Evolutionary conservation across 2,329 filamentous ascomycete species (phyloP).

Genomic region (Kalmusia sp.): DNA sequence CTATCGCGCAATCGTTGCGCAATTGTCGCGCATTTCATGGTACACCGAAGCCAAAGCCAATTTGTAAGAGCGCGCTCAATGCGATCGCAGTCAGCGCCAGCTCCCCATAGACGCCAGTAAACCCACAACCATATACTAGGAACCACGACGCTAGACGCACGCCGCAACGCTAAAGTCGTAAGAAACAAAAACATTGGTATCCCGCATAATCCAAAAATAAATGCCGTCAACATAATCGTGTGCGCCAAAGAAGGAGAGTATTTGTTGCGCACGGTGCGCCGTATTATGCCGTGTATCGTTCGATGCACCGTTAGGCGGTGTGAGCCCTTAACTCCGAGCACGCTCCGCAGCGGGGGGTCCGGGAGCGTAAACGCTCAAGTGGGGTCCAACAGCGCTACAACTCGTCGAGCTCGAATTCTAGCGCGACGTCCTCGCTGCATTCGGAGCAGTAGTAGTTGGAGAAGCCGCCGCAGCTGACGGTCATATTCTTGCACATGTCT

Average conservation of each 20-base stretch:
- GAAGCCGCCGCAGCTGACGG: constrained; percentile 51
- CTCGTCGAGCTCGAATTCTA: constrained; percentile 54
- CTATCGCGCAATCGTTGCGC: constrained; percentile 9
- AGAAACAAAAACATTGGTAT: background rate
- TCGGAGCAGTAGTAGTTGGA: constrained; percentile 54
- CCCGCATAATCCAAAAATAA: background rate
- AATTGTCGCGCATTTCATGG: constrained; percentile 1
- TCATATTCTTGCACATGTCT: constrained; percentile 56
- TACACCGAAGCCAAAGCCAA: background rate
- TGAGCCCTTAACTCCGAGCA: constrained; percentile 11
- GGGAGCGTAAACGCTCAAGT: no score
- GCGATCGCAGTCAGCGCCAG: background rate
- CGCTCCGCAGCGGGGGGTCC: background rate
- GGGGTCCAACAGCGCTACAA: constrained; percentile 20
- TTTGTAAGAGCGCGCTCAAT: background rate
- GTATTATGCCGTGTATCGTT: background rate
- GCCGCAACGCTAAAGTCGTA: background rate
- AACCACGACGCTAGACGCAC: background rate
- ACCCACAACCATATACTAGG: background rate
- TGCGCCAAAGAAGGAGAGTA: no score
- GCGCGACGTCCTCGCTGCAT: constrained; percentile 51
- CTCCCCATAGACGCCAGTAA: background rate
- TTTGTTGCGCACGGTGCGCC: no score
- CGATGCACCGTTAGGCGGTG: constrained; percentile 18
- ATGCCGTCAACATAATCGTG: background rate